phyloP scores from a whole-genome alignment of 306 rosid species.

The Vigna radiata region DNA sequence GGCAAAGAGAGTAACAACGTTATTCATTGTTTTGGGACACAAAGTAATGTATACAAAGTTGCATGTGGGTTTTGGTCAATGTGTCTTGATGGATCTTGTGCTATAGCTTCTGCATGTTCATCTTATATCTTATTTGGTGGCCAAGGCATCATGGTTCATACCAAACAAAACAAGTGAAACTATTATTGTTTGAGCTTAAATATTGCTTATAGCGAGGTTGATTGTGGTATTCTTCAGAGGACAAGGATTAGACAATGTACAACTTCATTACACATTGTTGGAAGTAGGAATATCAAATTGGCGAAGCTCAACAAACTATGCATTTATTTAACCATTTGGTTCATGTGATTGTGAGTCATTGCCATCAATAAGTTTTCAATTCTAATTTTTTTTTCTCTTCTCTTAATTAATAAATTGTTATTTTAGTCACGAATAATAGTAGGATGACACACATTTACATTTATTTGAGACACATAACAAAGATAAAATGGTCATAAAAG shows the following conservation, averaged over 20 bases:
- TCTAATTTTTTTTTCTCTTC: not conserved
- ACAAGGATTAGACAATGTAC: not conserved
- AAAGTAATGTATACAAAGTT: not conserved
- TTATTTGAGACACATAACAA: too few species aligned
- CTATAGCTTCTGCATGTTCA: not conserved
- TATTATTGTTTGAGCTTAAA: not conserved
- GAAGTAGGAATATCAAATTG: conserved; percentile 2
- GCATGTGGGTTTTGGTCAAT: conserved; percentile 23
- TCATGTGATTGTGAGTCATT: not conserved
- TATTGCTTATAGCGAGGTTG: conserved; percentile 6
- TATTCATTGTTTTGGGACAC: not conserved
- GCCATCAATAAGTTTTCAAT: not conserved
- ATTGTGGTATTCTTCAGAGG: conserved; percentile 13
- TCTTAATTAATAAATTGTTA: not conserved
- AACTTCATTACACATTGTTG: not conserved
- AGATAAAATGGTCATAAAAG: too few species aligned
- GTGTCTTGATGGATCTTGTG: conserved; percentile 32
- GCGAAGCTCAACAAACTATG: conserved; percentile 7
- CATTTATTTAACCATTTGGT: not conserved
- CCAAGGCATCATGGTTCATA: not conserved
- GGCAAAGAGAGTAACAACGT: not conserved
- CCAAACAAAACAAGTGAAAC: not conserved
- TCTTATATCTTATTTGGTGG: conserved; percentile 18
- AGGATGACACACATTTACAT: too few species aligned
- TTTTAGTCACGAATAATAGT: too few species aligned